Evolutionary conservation across 169 alveolate genomes (phyloP), one percentile per base, ranked within the genome.

Genomic region (Eimeria tenella): DNA sequence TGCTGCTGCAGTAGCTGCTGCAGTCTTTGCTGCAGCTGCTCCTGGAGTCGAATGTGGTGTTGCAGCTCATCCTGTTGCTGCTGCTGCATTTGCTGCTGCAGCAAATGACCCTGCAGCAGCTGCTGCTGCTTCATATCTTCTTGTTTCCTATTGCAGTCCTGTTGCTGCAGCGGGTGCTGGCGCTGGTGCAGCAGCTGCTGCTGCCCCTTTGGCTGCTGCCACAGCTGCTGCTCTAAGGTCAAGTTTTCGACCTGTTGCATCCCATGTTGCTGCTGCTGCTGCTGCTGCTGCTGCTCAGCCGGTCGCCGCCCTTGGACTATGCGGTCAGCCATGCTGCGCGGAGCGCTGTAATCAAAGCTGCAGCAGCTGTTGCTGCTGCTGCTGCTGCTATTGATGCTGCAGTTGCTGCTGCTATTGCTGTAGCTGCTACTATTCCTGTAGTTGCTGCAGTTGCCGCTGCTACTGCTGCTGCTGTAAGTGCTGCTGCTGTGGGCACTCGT

Each of bases 1-100:
- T 73, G 83, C 83, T 68, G 77, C 19, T 68, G 77, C 77, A n/a
- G 83, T 56, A n/a, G 83, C 83, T 73, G 83, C 83, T 42, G 83
- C 83, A 3, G 83, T 52, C 19, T 7, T 8, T n/a, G 58, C 23
- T 5, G 56, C n/a, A 7, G 49, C 17, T n/a, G 83, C 83, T 4
- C 21, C 52, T 58, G 68, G 21, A 13, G 68, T 3, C 19, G 68
- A 3, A 17, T 58, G 68, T 58, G 68, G 11, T 58, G 68, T 17
- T 58, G 68, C 21, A 10, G 68, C 19, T 17, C 19, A 31, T 3
- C 11, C 52, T 21, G 17, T 9, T 8, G 56, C 83, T 21, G 83
- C 52, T 8, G 83, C 52, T 31, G 56, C 83, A n/a, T 31, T 52
- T 73, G 83, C 83, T 68, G 77, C 19, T 68, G 77, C 77, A n/a